Percentiles rank a stretch among this genome's conserved stretches.
These are phyloP conservation scores for Boletus smithii DNA, from an alignment of 1,284 basidiomycete genomes.

Conservation along the genomic window DNA sequence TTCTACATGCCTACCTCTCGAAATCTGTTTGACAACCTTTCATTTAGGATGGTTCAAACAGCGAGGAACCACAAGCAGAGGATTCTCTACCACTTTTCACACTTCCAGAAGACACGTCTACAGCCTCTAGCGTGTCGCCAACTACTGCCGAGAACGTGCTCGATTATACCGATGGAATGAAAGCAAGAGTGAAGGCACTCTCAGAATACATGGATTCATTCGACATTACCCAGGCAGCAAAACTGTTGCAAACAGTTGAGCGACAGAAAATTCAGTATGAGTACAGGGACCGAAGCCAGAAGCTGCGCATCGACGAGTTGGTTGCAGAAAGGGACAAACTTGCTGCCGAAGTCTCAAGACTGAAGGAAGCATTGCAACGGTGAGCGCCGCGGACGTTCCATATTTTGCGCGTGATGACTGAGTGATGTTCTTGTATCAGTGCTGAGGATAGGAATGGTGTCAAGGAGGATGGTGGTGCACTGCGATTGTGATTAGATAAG, in stretches of 20 bases:
- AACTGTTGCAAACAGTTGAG: constrained; percentile 14
- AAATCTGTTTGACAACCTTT: too few relatives aligned
- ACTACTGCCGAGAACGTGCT: constrained; percentile 30
- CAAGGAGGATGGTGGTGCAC: too few relatives aligned
- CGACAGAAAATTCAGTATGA: constrained; percentile 28
- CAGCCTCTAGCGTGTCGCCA: constrained; percentile 20
- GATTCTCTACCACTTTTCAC: constrained; percentile 24
- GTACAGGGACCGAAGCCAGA: constrained; percentile 25
- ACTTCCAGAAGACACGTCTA: constrained; percentile 13
- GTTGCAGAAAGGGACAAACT: constrained; percentile 21
- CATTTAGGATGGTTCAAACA: constrained; percentile 5
- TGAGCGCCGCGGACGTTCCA: constrained; percentile 6
- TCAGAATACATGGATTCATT: constrained; percentile 30
- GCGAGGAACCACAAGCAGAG: constrained; percentile 3
- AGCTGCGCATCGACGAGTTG: constrained; percentile 24
- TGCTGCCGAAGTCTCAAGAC: constrained; percentile 13
- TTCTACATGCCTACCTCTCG: too few relatives aligned
- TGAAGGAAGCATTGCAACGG: constrained; percentile 17
- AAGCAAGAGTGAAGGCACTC: constrained; percentile 24
- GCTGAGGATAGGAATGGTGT: constrained; percentile 9
- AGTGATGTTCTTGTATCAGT: constrained; percentile 3
- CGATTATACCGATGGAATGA: constrained; percentile 25
- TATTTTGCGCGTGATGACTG: background rate
- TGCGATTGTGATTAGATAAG: constrained; percentile 32
- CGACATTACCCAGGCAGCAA: constrained; percentile 19